These are phyloP conservation scores for Starmerella sp. DNA, from an alignment of 805 yeast species.

Conservation along the genomic window DNA sequence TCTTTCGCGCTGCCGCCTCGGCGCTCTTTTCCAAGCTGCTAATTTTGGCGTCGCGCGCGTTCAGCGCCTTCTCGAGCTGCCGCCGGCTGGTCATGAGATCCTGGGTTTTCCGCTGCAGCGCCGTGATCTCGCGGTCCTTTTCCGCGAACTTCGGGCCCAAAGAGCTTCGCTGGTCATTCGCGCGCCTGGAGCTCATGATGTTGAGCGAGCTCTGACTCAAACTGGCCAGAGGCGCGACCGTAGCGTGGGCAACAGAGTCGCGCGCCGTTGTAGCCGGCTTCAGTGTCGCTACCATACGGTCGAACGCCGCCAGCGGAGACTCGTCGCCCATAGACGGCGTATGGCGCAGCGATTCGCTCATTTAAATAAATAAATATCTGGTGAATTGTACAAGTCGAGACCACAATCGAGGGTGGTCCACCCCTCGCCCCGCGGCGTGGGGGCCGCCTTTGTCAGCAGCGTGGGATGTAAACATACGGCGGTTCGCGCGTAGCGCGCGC, in stretches of 20 bases:
- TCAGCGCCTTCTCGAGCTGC: not conserved
- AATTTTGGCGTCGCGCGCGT: not conserved
- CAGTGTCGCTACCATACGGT: not conserved
- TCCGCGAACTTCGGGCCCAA: not conserved
- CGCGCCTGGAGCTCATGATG: not conserved
- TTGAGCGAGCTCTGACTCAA: not conserved
- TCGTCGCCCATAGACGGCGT: not conserved
- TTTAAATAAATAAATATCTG: not conserved
- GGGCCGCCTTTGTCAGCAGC: not conserved
- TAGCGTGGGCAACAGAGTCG: not conserved
- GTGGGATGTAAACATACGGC: not conserved
- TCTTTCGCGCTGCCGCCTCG: not conserved
- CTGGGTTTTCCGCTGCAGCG: not conserved
- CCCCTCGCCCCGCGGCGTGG: not conserved
- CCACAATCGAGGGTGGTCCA: not conserved
- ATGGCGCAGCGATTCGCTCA: not conserved
- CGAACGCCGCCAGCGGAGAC: not conserved
- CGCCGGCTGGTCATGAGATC: not conserved
- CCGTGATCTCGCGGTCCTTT: not conserved
- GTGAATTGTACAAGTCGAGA: not conserved
- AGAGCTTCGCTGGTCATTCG: not conserved
- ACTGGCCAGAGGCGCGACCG: not conserved
- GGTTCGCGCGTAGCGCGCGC: too few relatives aligned
- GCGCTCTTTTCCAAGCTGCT: not conserved
- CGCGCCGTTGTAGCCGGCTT: not conserved